phyloP scores from a whole-genome alignment of 352 stramenopile genomes.

The Globisporangium sylvaticum region DNA sequence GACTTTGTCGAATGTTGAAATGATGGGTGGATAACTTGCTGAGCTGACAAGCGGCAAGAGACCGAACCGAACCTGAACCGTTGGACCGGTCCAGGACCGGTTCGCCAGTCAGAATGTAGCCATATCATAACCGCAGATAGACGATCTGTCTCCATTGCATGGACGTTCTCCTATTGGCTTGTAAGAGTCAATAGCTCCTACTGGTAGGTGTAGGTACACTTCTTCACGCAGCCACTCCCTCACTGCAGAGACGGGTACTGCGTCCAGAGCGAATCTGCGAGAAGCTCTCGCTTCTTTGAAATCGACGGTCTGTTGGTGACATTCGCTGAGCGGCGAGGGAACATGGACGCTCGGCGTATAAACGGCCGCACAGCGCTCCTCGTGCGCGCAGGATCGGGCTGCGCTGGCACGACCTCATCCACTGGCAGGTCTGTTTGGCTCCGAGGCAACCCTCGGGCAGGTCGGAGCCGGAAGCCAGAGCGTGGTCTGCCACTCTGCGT shows the following conservation, averaged over 20 bases:
- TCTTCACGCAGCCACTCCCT: neutral
- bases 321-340: neutral
- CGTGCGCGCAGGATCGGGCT: neutral
- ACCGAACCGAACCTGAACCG: too few species aligned
- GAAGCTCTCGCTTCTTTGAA: slow-evolving; percentile 4
- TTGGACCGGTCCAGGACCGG: too few species aligned
- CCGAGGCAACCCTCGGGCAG: neutral
- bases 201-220: too few species aligned
- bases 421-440: neutral
- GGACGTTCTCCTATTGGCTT: too few species aligned
- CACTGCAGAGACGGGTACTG: neutral
- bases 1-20: too few species aligned
- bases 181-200: too few species aligned
- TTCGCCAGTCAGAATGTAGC: neutral
- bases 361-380: neutral
- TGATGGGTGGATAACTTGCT: too few species aligned
- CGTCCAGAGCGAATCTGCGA: slow-evolving; percentile 3
- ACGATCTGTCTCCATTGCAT: too few species aligned
- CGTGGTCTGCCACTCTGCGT: neutral
- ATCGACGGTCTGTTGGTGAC: neutral
- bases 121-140: too few species aligned
- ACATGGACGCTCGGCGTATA: neutral
- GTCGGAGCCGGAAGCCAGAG: neutral
- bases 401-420: neutral
- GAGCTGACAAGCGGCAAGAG: too few species aligned